Percentiles rank a stretch among this genome's conserved stretches.
Conservation (phyloP, 331 rosid genomes). For the Malus hybrid region DNA sequence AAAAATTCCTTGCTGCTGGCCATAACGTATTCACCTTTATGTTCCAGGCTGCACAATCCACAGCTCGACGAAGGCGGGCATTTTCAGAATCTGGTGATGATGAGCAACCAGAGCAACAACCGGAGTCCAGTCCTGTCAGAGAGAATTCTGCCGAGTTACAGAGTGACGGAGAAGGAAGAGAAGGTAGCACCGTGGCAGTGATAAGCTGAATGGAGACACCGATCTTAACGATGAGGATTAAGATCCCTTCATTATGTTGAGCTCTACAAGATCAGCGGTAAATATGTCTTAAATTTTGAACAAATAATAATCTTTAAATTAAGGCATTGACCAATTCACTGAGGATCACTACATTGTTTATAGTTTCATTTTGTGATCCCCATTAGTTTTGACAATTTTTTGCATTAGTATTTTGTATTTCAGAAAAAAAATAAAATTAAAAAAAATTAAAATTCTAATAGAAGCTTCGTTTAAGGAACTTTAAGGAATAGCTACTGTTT, state of each 20-base stretch:
- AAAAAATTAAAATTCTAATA: not conserved
- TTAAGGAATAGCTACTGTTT: too few species aligned
- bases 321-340: too few species aligned
- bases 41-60: constrained; percentile 49
- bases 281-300: constrained; percentile 9
- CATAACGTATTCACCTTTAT: constrained; percentile 7
- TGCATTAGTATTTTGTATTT: not conserved
- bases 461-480: not conserved
- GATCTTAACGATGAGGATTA: constrained; percentile 44
- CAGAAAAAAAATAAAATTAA: not conserved
- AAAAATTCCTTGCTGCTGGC: constrained; percentile 6
- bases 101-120: constrained; percentile 50
- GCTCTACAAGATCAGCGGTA: constrained; percentile 8
- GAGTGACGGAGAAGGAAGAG: constrained; percentile 80
- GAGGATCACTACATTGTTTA: too few species aligned
- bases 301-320: not conserved
- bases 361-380: constrained; percentile 9
- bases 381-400: not conserved
- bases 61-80: constrained; percentile 59
- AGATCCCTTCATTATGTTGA: constrained; percentile 6
- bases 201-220: constrained; percentile 31
- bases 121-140: constrained; percentile 40
- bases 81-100: constrained; percentile 92
- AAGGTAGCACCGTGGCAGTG: constrained; percentile 5
- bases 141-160: constrained; percentile 49